A percentile compares a stretch with the other conserved stretches of the same genome.
Evolutionary conservation across 805 yeast genomes (phyloP).

Genomic region (Yamadazyma endophytica): DNA sequence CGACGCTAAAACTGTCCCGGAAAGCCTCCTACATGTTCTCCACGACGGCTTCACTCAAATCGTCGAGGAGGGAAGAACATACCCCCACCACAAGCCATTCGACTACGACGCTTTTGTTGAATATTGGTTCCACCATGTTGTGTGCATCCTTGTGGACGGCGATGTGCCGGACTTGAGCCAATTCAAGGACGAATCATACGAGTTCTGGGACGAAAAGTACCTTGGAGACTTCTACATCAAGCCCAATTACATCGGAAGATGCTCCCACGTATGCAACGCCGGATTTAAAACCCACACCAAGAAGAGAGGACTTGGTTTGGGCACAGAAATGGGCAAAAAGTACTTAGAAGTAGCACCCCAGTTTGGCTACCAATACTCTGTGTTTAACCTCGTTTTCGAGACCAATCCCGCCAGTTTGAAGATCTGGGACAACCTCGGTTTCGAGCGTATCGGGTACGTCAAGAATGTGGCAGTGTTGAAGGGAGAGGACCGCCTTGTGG

Average conservation of each 20-base stretch:
- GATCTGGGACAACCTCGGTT: constrained; percentile 84
- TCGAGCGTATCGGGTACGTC: constrained; percentile 71
- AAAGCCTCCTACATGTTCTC: constrained; percentile 42
- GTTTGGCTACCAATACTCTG: constrained; percentile 77
- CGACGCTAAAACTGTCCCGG: constrained; percentile 46
- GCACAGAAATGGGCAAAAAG: constrained; percentile 61
- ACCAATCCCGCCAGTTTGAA: constrained; percentile 70
- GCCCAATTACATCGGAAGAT: constrained; percentile 83
- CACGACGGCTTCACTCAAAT: constrained; percentile 56
- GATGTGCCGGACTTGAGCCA: constrained; percentile 13
- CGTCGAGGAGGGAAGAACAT: constrained; percentile 70
- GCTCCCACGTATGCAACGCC: constrained; percentile 84
- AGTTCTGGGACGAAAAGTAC: constrained; percentile 44
- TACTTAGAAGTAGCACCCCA: constrained; percentile 72
- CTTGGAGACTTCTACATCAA: constrained; percentile 78
- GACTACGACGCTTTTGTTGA: constrained; percentile 47
- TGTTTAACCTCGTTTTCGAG: constrained; percentile 82
- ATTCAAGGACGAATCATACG: constrained; percentile 32
- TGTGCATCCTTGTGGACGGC: constrained; percentile 54
- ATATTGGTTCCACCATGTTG: constrained; percentile 67
- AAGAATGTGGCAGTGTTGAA: constrained; percentile 71
- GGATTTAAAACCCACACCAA: constrained; percentile 69
- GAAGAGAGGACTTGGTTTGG: constrained; percentile 65
- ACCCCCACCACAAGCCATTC: constrained; percentile 52
- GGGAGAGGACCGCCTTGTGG: constrained; percentile 60